phyloP scores from a whole-genome alignment of 129 eudicot species.

The Arctium lappa region DNA sequence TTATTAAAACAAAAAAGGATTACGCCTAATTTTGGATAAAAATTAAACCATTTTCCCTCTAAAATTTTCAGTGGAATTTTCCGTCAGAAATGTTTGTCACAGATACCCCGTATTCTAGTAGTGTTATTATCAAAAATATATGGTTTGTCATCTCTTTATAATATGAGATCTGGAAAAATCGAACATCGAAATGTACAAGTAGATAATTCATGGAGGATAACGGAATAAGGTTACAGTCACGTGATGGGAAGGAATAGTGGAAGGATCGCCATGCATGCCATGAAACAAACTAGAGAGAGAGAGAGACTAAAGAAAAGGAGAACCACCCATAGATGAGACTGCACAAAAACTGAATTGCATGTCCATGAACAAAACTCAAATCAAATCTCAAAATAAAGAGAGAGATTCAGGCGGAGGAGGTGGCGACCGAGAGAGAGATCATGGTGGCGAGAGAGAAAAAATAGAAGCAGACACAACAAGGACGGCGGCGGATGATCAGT shows the following conservation, averaged over 20 bases:
- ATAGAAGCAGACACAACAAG: slow-evolving; percentile 15
- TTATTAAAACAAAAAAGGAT: too few relatives aligned
- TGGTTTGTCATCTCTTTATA: background rate
- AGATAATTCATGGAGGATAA: background rate
- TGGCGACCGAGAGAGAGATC: background rate
- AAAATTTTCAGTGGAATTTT: too few relatives aligned
- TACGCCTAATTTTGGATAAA: too few relatives aligned
- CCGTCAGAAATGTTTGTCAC: too few relatives aligned
- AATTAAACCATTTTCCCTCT: too few relatives aligned
- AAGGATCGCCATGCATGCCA: background rate
- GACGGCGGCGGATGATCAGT: slow-evolving; percentile 49
- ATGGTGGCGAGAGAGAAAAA: slow-evolving; percentile 8
- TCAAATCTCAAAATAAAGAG: background rate
- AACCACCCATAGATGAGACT: background rate
- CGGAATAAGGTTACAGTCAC: background rate
- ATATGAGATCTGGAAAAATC: background rate
- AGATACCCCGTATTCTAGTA: too few relatives aligned
- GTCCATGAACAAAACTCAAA: background rate
- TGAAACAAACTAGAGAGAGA: background rate
- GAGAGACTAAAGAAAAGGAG: background rate
- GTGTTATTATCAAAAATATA: too few relatives aligned
- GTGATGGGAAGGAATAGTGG: background rate
- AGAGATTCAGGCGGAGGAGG: slow-evolving; percentile 4
- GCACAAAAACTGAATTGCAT: background rate
- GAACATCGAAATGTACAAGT: background rate